These are phyloP conservation scores for Elongisporangium undulatum DNA, from an alignment of 352 stramenopile genomes.

Conservation along the genomic window DNA sequence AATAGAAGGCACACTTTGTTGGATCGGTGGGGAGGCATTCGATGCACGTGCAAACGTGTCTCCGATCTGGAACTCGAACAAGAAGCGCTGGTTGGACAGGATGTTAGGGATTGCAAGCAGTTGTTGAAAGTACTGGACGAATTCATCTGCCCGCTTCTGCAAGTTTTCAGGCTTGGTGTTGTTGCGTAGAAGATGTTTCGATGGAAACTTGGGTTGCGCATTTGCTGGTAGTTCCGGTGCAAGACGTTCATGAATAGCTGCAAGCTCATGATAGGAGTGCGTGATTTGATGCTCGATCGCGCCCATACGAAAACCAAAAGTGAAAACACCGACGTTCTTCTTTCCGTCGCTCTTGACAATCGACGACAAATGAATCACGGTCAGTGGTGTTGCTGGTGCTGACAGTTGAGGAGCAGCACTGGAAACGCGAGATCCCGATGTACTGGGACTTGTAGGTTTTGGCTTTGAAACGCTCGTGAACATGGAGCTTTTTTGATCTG, in stretches of 20 bases:
- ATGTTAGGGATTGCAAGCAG: constrained; percentile 44
- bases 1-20: background rate
- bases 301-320: constrained; percentile 43
- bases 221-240: constrained; percentile 17
- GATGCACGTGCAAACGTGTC: constrained; percentile 28
- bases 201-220: constrained; percentile 68
- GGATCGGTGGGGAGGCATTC: constrained; percentile 6
- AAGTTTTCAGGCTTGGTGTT: constrained; percentile 83
- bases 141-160: constrained; percentile 79
- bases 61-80: constrained; percentile 60
- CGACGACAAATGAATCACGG: constrained; percentile 49
- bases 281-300: constrained; percentile 47
- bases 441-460: constrained; percentile 14
- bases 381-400: constrained; percentile 11
- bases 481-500: constrained; percentile 16
- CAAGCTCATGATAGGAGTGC: constrained; percentile 67
- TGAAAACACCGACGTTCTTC: constrained; percentile 64
- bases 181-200: constrained; percentile 71
- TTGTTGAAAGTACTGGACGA: constrained; percentile 69
- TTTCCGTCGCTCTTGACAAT: constrained; percentile 54
- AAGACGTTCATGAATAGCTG: constrained; percentile 61
- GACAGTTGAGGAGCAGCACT: constrained; percentile 4
- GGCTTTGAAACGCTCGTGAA: constrained; percentile 10
- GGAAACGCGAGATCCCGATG: constrained; percentile 10
- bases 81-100: constrained; percentile 52